Evolutionary conservation across 2,329 filamentous ascomycete species (phyloP).

Genomic region (Moelleriella libera): DNA sequence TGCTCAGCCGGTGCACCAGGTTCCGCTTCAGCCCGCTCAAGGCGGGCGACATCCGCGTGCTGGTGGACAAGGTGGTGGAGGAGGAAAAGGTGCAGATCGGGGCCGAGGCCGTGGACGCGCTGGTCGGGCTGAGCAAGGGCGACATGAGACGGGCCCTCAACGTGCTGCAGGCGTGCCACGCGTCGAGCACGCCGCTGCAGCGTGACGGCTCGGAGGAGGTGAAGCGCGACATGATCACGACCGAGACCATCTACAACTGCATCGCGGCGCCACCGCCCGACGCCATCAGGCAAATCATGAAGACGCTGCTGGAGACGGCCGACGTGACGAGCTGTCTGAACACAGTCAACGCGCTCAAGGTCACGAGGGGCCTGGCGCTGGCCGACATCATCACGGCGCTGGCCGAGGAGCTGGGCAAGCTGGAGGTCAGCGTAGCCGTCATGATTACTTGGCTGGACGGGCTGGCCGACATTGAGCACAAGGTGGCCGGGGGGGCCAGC

Average conservation of each 20-base stretch:
- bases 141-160: conserved; percentile 94
- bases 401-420: conserved; percentile 64
- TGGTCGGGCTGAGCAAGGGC: conserved; percentile 80
- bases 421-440: conserved; percentile 76
- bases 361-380: conserved; percentile 70
- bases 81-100: conserved; percentile 79
- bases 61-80: conserved; percentile 82
- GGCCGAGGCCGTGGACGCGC: conserved; percentile 63
- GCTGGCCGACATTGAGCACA: conserved; percentile 83
- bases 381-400: conserved; percentile 87
- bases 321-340: conserved; percentile 83
- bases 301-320: conserved; percentile 67
- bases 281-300: conserved; percentile 72
- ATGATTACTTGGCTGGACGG: conserved; percentile 87
- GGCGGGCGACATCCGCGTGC: conserved; percentile 65
- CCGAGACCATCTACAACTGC: conserved; percentile 91
- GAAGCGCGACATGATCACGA: conserved; percentile 66
- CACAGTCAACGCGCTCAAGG: conserved; percentile 80
- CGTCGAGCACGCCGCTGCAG: conserved; percentile 66
- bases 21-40: conserved; percentile 93
- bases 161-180: conserved; percentile 91
- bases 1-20: conserved; percentile 84
- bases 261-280: conserved; percentile 88
- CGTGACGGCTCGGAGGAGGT: conserved; percentile 36
- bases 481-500: conserved; percentile 73